Conservation (phyloP, 177 flowering plant genomes). For the Tripterygium wilfordii region DNA sequence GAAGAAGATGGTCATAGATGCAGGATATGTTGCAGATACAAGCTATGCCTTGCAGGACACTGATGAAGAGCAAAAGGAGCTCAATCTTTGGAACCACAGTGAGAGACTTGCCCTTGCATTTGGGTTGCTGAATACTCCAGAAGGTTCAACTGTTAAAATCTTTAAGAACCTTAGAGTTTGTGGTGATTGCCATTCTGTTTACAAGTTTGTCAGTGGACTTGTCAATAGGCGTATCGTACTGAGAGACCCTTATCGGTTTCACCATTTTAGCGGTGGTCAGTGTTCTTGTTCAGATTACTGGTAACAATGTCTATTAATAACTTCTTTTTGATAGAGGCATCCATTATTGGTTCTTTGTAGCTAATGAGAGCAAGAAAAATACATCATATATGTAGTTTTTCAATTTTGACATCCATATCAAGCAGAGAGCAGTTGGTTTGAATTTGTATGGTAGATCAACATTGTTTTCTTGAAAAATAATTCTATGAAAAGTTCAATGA, state of each 20-base stretch:
- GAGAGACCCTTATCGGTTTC: slow-evolving; percentile 78
- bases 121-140: slow-evolving; percentile 48
- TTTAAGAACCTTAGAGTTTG: slow-evolving; percentile 87
- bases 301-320: slow-evolving; percentile 18
- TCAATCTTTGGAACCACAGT: slow-evolving; percentile 78
- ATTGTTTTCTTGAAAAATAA: too few species aligned
- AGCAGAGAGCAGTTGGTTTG: too few species aligned
- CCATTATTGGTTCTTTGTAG: too few species aligned
- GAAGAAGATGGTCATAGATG: slow-evolving; percentile 47
- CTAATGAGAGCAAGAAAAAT: too few species aligned
- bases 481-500: too few species aligned
- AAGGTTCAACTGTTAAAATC: slow-evolving; percentile 43
- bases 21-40: slow-evolving; percentile 76
- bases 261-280: slow-evolving; percentile 59
- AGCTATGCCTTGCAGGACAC: slow-evolving; percentile 77
- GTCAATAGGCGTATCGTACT: slow-evolving; percentile 40
- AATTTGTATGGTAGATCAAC: too few species aligned
- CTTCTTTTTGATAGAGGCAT: neutral
- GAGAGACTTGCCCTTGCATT: slow-evolving; percentile 84
- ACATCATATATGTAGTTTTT: too few species aligned
- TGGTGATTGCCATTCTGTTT: slow-evolving; percentile 79
- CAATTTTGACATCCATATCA: too few species aligned
- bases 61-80: slow-evolving; percentile 81
- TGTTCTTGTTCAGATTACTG: slow-evolving; percentile 84
- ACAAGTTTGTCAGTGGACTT: slow-evolving; percentile 47